phyloP scores from a whole-genome alignment of 2,329 filamentous ascomycete species.

The Arthrobotrys conoides region DNA sequence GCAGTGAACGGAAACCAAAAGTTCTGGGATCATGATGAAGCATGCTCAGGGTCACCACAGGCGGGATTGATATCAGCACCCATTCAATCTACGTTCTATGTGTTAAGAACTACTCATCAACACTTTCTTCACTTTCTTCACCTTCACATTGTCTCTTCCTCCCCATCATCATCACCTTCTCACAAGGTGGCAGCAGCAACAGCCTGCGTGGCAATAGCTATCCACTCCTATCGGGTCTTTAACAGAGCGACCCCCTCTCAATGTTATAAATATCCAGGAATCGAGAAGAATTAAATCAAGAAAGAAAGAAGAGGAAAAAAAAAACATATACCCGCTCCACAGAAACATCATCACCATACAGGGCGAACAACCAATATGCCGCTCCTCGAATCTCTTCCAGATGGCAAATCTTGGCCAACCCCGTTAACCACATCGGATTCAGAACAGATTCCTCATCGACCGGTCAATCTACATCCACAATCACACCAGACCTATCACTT shows the following conservation, averaged over 20 bases:
- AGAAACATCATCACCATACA: neutral
- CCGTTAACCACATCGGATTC: neutral
- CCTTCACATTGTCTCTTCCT: neutral
- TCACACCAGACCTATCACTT: neutral
- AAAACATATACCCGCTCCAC: neutral
- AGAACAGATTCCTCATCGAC: neutral
- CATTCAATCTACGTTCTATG: neutral
- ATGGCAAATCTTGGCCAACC: neutral
- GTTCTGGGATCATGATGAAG: too few relatives aligned
- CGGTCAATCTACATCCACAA: neutral
- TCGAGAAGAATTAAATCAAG: neutral
- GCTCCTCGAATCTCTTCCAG: conserved; percentile 1
- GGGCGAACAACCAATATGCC: neutral
- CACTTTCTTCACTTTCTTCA: neutral
- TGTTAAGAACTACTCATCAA: neutral
- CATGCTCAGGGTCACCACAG: too few relatives aligned
- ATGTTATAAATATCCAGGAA: neutral
- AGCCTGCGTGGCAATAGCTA: neutral
- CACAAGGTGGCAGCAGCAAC: neutral
- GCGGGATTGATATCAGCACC: too few relatives aligned
- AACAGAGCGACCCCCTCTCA: neutral
- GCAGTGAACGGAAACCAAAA: too few relatives aligned
- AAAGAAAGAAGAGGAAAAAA: neutral
- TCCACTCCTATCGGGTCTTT: neutral
- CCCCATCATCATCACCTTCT: neutral